Evolutionary conservation across 371 early-diverging fungal genomes (phyloP).

Genomic region (Mucor velutinosus): DNA sequence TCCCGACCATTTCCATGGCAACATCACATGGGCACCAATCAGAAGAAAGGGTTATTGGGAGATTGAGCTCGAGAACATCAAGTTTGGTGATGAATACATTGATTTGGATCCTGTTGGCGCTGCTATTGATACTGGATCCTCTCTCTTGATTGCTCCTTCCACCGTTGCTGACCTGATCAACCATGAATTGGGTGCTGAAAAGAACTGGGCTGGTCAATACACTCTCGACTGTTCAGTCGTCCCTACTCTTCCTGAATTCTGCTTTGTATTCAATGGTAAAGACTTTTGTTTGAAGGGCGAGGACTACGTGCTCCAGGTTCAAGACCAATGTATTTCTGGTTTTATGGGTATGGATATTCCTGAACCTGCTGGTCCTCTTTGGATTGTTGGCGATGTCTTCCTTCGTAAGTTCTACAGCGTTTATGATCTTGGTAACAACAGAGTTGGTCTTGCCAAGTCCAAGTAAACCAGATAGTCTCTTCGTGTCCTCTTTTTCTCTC

Average conservation of each 20-base stretch:
- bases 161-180: conserved; percentile 86
- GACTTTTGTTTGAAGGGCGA: conserved; percentile 52
- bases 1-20: conserved; percentile 70
- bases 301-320: conserved; percentile 85
- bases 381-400: conserved; percentile 90
- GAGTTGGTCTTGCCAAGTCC: conserved; percentile 75
- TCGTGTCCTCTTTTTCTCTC: neutral
- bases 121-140: conserved; percentile 85
- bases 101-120: conserved; percentile 65
- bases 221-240: conserved; percentile 74
- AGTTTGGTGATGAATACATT: conserved; percentile 71
- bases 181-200: conserved; percentile 86
- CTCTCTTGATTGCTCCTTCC: conserved; percentile 80
- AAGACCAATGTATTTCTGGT: conserved; percentile 86
- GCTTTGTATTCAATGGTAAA: conserved; percentile 77
- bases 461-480: conserved; percentile 12
- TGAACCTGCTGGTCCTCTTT: conserved; percentile 57
- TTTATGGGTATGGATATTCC: conserved; percentile 93
- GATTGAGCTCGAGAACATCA: conserved; percentile 76
- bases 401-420: conserved; percentile 90
- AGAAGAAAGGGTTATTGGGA: conserved; percentile 95
- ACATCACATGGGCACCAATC: conserved; percentile 80
- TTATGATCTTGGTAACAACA: conserved; percentile 85
- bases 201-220: conserved; percentile 90
- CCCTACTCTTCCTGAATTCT: conserved; percentile 72